Percentiles rank a stretch among this genome's conserved stretches.
phyloP scores from a whole-genome alignment of 805 yeast species.

The Lachancea thermotolerans region DNA sequence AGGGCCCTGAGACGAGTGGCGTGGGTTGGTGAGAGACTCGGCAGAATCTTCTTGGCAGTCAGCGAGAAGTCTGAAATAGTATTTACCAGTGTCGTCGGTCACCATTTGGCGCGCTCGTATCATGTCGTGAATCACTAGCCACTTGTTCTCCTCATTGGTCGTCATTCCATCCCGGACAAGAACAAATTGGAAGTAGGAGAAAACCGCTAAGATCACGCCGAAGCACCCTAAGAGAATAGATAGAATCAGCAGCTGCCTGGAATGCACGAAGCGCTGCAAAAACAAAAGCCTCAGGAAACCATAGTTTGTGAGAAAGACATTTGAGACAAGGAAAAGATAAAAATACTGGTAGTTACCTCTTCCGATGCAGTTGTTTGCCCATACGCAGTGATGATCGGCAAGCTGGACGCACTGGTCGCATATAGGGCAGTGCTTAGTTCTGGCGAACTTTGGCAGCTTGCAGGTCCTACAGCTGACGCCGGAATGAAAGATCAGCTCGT shows the following conservation, averaged over 20 bases:
- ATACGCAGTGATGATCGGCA: conserved; percentile 71
- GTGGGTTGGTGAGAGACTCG: background rate
- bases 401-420: conserved; percentile 58
- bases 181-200: conserved; percentile 40
- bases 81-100: conserved; percentile 8
- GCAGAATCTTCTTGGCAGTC: conserved; percentile 2
- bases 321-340: conserved; percentile 45
- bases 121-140: conserved; percentile 57
- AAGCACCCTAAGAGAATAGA: conserved; percentile 40
- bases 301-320: conserved; percentile 39
- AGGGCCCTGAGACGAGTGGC: too few species aligned
- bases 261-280: conserved; percentile 11
- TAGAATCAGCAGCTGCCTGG: conserved; percentile 31
- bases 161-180: conserved; percentile 62
- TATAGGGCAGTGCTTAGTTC: conserved; percentile 68
- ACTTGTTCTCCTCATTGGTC: conserved; percentile 66
- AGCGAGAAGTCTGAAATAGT: conserved; percentile 4
- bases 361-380: conserved; percentile 75
- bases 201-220: conserved; percentile 38
- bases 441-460: conserved; percentile 54
- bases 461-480: conserved; percentile 51
- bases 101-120: conserved; percentile 36
- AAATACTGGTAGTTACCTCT: conserved; percentile 57
- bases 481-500: conserved; percentile 48
- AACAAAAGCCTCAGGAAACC: conserved; percentile 32